phyloP scores from a whole-genome alignment of 805 yeast genomes.

The Ogataea chonburiensis region DNA sequence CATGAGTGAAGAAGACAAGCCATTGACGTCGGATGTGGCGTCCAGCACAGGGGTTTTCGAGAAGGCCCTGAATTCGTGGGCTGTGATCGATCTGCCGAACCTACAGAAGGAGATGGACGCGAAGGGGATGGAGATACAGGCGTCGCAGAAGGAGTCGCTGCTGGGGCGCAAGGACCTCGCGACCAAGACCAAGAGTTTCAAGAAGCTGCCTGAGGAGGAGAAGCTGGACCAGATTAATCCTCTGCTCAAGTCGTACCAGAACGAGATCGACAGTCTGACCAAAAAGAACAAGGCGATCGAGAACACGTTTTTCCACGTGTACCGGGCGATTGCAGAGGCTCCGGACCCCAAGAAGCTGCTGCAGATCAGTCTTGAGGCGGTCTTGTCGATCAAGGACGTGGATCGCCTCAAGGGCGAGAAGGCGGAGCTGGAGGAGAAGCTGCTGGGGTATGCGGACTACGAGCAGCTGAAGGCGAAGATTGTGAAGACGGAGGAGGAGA shows the following conservation, averaged over 20 bases:
- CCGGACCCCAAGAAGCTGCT: slow-evolving; percentile 90
- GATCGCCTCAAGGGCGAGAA: slow-evolving; percentile 52
- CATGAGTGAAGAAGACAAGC: slow-evolving; percentile 11
- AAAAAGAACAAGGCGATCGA: slow-evolving; percentile 76
- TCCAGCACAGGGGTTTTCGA: slow-evolving; percentile 34
- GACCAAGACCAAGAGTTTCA: slow-evolving; percentile 79
- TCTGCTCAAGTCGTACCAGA: slow-evolving; percentile 77
- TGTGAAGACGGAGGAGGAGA: slow-evolving; percentile 56
- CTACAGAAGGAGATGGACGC: slow-evolving; percentile 74
- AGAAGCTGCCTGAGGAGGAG: slow-evolving; percentile 63
- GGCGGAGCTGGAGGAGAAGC: slow-evolving; percentile 50
- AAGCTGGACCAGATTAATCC: slow-evolving; percentile 64
- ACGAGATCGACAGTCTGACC: slow-evolving; percentile 82
- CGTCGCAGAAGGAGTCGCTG: slow-evolving; percentile 64
- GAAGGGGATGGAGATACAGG: slow-evolving; percentile 70
- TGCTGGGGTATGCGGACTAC: slow-evolving; percentile 71
- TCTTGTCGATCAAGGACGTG: slow-evolving; percentile 47
- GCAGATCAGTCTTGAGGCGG: slow-evolving; percentile 65
- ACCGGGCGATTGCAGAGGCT: slow-evolving; percentile 77
- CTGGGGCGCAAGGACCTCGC: slow-evolving; percentile 76
- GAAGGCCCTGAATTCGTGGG: slow-evolving; percentile 72
- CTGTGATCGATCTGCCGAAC: slow-evolving; percentile 64
- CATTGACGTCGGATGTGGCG: slow-evolving; percentile 11
- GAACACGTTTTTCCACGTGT: slow-evolving; percentile 66
- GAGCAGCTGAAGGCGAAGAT: slow-evolving; percentile 68